Base-by-base conservation (phyloP, 257 asterid genomes). In the Scutellaria barbata region DNA sequence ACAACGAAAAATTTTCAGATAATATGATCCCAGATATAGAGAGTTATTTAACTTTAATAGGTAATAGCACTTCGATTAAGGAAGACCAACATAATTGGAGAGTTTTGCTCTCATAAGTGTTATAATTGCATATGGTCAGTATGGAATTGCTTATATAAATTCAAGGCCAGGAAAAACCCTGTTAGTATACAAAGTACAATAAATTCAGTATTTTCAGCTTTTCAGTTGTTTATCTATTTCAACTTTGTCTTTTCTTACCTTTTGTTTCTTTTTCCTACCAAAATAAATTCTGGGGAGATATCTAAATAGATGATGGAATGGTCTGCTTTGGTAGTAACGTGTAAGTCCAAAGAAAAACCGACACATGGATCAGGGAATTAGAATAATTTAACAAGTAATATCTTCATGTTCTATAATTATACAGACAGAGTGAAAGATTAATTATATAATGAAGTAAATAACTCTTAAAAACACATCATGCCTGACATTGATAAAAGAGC, bases 81-180 rank as follows among this genome's bases (percentile, higher is more conserved):
- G 25, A 39, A 47, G 52, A 2, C 55, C 17, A 20, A 10, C 11
- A 37, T 42, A 40, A n/a, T 12, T 56, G 65, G 41, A 14, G 65
- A 42, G 43, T 69, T n/a, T 61, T 59, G 50, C 62, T 61, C 7
- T 48, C 35, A 58, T 35, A 52, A 17, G 16, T 59, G 40, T 16
- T 60, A 20, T 10, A 48, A 46, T 22, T 66, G 43, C 50, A 66
- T 25, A 35, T 30, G 43, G 42, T 33, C 61, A 33, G 4, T 33
- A 9, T 25, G 35, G 37, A 51, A 51, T 18, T 30, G 58, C 54
- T 75, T 13, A 9, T 22, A 42, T 8, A 50, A 52, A 10, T 60
- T 75, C 9, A 46, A 22, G 42, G 6, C 65, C 53, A 37, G 39
- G 30, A 22, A 50, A 68, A 43, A 12, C 70, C 41, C 13, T 0